Evolutionary conservation across 2,329 filamentous ascomycete species (phyloP), one percentile per base, ranked within the genome.

Genomic region (Botrytis fragariae): DNA sequence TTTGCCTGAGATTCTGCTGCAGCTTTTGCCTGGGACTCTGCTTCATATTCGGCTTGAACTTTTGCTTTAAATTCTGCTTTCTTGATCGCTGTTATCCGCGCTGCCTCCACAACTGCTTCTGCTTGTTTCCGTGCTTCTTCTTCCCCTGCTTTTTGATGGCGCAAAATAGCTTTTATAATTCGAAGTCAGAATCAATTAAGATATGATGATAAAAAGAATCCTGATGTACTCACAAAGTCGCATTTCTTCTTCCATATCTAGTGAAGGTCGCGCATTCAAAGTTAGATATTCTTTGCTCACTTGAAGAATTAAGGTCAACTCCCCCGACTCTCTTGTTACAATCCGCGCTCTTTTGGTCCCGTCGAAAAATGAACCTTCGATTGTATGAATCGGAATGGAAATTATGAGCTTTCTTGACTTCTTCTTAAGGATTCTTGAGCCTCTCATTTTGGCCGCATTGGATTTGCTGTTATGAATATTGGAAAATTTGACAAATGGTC

Each of bases 191-290:
- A 32, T 44, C n/a, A 5, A 9, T 25, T 16, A n/a, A 32, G n/a
- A 12, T 42, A 14, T 2, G 3, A 10, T 4, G 9, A 4, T 9
- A 54, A n/a, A 3, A 14, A n/a, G 18, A 14, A 32, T 39, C 1
- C 1, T 12, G 10, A 57, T 69, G 6, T 57, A 69, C 65, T 69
- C 35, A 69, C 65, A 69, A 69, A 42, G 35, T 57, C 51, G 48
- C 48, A 69, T 22, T 42, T 69, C 65, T 12, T 69, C 51, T 25
- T 57, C 51, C 65, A 69, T 69, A 25, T 69, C 22, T 20, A 69
- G 0, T 25, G 10, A 18, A 16, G 65, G 51, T 57, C 48, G n/a
- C 1, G 37, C 37, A 39, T 57, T 69, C 20, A 69, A 42, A 3
- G 20, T 69, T 7, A 69, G 48, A 8, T 57, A 32, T 1, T 32